phyloP scores from a whole-genome alignment of 768 basidiomycete genomes.

The Rhodotorula babjevae region DNA sequence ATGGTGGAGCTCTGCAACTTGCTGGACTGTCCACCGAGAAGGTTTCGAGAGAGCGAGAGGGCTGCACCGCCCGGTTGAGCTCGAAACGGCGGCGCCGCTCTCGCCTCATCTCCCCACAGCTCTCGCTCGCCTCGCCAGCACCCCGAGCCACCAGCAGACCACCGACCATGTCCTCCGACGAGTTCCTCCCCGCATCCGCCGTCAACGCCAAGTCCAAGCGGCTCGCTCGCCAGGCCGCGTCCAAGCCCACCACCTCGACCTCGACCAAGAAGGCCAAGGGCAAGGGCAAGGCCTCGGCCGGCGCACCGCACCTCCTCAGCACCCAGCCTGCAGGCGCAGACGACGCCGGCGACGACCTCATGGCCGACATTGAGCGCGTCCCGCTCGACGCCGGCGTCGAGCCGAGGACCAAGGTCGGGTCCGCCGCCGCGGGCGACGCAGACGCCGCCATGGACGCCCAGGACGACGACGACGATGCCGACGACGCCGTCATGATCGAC shows the following conservation, averaged over 20 bases:
- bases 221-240: slow-evolving; percentile 9
- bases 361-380: slow-evolving; percentile 29
- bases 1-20: too few species aligned
- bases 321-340: slow-evolving; percentile 23
- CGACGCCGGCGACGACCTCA: slow-evolving; percentile 7
- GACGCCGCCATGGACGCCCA: slow-evolving; percentile 8
- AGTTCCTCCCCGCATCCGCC: slow-evolving; percentile 31
- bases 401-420: background rate
- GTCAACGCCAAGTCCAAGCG: slow-evolving; percentile 21
- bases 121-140: background rate
- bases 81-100: too few species aligned
- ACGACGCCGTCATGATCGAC: slow-evolving; percentile 44
- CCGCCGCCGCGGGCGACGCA: background rate
- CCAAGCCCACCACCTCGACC: background rate
- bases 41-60: too few species aligned
- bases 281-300: slow-evolving; percentile 14
- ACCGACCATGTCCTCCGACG: slow-evolving; percentile 21
- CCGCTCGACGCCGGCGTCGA: slow-evolving; percentile 30
- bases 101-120: too few species aligned
- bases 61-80: too few species aligned
- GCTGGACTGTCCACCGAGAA: too few species aligned
- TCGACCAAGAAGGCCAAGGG: slow-evolving; percentile 25
- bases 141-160: too few species aligned
- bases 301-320: slow-evolving; percentile 23
- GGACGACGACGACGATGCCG: slow-evolving; percentile 41